Base-by-base conservation (phyloP, 164 flowering plant genomes). In the Sedum album region DNA sequence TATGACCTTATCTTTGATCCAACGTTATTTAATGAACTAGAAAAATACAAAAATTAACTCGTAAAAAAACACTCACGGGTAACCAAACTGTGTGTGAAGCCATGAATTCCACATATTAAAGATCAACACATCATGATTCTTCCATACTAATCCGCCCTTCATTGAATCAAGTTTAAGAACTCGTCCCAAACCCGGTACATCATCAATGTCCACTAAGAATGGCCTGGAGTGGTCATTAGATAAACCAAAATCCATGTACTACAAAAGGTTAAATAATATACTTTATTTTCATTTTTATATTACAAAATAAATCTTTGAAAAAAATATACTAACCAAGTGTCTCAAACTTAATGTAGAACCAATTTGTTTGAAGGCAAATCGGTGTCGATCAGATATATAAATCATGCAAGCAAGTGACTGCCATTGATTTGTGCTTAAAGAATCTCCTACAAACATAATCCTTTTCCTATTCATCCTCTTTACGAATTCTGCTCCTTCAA, bases 61-160 rank as follows among this genome's bases (percentile, higher is more conserved):
- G 38, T 35, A 35, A 35, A n/a, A n/a, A n/a, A n/a, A 4, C 8
- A 33, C 79, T 38, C 62, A 84, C 89, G 88, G 84, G 76, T 83
- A 81, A 17, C 61, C 68, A 7, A 31, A 42, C 65, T 87, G 92
- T 42, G 14, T 80, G 70, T 82, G 88, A 39, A 63, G 69, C 91
- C 91, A 89, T 93, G 93, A 88, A 63, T 87, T 91, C 71, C 88
- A 89, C 0, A 88, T 75, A 48, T 88, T 87, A 75, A 89, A 89
- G 51, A 85, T 79, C 51, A 89, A 73, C 25, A 82, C 72, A 67
- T 89, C 93, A 4, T 39, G 74, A 3, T 77, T 83, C 65, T 65
- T 81, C 96, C 96, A 89, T 1, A 61, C 51, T 14, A 79, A 64
- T 1, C 83, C 86, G 28, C 25, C 66, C 1, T 66, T 36, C 23